Base-by-base conservation (phyloP, 305 asterid genomes). In the Solanum hybrid region DNA sequence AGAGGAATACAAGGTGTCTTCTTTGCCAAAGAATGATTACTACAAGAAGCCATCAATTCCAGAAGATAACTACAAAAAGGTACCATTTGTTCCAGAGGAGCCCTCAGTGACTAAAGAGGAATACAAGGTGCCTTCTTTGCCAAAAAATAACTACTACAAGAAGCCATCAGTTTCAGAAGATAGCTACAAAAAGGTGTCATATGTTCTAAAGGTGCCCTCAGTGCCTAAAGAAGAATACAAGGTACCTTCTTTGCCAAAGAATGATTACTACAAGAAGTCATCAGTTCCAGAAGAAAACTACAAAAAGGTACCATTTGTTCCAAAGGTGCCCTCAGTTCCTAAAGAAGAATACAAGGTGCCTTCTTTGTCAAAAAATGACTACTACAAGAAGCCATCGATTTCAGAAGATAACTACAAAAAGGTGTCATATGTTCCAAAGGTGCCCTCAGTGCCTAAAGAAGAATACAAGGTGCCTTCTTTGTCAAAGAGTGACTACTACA, bases 61-160 rank as follows among this genome's bases (percentile, higher is more conserved):
- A 20, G 11, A 56, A 20, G 24, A 56, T 17, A 56, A 20, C 1
- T 56, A 56, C 69, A 7, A 56, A 3, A 56, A 56, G 2, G 69
- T 1, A 0, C 0, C 69, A 56, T 7, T 0, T 56, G 69, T 56
- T 56, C 24, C 69, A 56, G 0, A 56, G 69, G 69, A 3, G 2
- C 11, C 69, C 10, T 16, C n/a, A 51, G 10, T 16, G 66, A 0
- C 66, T 51, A 51, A 51, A 16, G n/a, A 16, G 0, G 66, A 51
- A 51, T 16, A 51, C 66, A 51, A 51, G n/a, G 66, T 16, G 0
- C 66, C 66, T 16, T 7, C 24, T 56, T 20, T 56, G 10, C 69
- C 69, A 20, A 56, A 56, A 0, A 20, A 17, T 20, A 0, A 56
- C 0, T 56, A 56, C 24, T 7, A 56, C 10, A 56, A 56, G 69